Evolutionary conservation across 441 rosid genomes (phyloP).

Genomic region (Adansonia gregorii): DNA sequence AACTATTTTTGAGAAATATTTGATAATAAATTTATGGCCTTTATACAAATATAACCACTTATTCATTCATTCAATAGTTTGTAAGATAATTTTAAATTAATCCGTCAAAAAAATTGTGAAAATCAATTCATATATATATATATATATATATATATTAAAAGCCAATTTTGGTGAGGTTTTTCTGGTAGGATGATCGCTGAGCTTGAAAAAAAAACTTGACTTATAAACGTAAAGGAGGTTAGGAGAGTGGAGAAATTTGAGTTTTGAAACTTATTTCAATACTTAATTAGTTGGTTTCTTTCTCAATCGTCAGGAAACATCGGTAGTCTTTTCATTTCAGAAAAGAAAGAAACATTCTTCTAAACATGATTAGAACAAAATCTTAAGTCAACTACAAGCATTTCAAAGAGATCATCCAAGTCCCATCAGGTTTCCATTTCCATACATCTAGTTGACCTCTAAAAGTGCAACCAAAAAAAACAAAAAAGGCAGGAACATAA

Average conservation of each 20-base stretch:
- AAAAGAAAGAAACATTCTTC: not conserved
- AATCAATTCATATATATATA: not conserved
- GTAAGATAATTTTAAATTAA: not conserved
- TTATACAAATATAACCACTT: too few relatives aligned
- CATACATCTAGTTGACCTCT: slow-evolving; percentile 12
- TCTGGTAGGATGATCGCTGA: not conserved
- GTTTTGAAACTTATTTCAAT: not conserved
- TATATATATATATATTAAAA: not conserved
- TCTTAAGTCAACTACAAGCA: slow-evolving; percentile 9
- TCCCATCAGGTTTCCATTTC: not conserved
- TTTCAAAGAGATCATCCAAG: not conserved
- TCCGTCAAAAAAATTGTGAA: not conserved
- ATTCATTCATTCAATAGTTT: not conserved
- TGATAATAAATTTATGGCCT: not conserved
- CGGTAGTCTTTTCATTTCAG: not conserved
- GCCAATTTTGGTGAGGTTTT: not conserved
- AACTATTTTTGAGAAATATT: too few relatives aligned
- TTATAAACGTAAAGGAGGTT: not conserved
- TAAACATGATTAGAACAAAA: not conserved
- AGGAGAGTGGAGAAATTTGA: not conserved
- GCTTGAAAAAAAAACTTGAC: not conserved
- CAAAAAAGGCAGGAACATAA: not conserved
- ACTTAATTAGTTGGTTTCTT: not conserved
- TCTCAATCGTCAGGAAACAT: not conserved
- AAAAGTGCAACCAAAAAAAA: not conserved